These are phyloP conservation scores for Ormosia emarginata DNA, from an alignment of 306 rosid species.

Conservation along the genomic window DNA sequence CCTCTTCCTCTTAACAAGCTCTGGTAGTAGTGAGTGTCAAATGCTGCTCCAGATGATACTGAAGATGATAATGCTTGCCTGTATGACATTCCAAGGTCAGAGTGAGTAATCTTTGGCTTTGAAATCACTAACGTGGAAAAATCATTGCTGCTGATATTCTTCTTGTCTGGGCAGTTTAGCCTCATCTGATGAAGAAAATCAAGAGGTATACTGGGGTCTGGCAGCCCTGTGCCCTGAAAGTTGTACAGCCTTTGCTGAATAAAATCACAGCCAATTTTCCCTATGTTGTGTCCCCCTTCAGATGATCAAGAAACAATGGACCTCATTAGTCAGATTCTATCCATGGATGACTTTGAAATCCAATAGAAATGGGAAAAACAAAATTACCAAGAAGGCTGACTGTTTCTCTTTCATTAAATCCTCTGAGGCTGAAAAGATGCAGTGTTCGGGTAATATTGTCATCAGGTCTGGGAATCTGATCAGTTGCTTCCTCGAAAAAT, in stretches of 20 bases:
- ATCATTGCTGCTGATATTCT: not conserved
- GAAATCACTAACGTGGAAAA: conserved; percentile 16
- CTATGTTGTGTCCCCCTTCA: conserved; percentile 88
- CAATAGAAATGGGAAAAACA: not conserved
- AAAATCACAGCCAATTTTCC: conserved; percentile 72
- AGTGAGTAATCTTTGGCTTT: conserved; percentile 18
- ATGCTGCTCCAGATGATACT: conserved; percentile 48
- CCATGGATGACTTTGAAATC: not conserved
- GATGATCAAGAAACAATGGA: conserved; percentile 14
- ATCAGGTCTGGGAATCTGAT: conserved; percentile 70
- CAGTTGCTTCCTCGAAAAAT: conserved; percentile 50
- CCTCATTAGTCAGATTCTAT: not conserved
- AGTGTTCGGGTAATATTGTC: conserved; percentile 58
- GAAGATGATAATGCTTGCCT: conserved; percentile 46
- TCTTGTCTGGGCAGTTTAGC: conserved; percentile 36
- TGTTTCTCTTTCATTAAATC: conserved; percentile 73
- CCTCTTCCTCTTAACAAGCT: conserved; percentile 73
- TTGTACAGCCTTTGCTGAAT: conserved; percentile 57
- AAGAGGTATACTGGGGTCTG: conserved; percentile 62
- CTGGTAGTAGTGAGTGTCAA: conserved; percentile 66
- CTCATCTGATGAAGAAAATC: conserved; percentile 60
- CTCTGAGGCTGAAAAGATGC: conserved; percentile 55
- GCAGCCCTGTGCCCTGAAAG: conserved; percentile 63
- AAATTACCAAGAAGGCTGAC: conserved; percentile 80
- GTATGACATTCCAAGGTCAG: conserved; percentile 39